Evolutionary conservation across 2,329 filamentous ascomycete genomes (phyloP).

Genomic region (Claviceps cyperi): DNA sequence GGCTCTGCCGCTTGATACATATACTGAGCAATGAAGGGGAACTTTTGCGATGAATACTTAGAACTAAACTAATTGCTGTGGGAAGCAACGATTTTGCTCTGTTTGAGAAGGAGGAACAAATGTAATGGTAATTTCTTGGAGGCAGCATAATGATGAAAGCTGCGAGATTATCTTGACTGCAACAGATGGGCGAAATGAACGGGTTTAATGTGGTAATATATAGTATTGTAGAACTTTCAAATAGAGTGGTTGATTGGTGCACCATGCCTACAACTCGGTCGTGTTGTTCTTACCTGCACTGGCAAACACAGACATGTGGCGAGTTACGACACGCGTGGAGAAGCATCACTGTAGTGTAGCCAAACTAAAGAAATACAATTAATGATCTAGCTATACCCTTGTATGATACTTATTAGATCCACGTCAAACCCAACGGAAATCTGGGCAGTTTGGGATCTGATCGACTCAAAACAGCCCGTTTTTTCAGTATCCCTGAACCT

Average conservation of each 20-base stretch:
- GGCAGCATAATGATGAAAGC: constrained; percentile 17
- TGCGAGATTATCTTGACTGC: constrained; percentile 18
- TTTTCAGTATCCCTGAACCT: neutral
- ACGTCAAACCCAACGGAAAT: neutral
- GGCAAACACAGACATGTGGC: no score
- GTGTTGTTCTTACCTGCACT: no score
- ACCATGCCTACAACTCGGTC: neutral
- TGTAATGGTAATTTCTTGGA: constrained; percentile 20
- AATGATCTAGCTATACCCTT: neutral
- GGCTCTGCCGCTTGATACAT: constrained; percentile 16
- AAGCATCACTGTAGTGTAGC: neutral
- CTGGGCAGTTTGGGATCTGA: neutral
- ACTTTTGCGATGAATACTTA: constrained; percentile 9
- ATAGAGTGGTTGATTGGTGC: neutral
- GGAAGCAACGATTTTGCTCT: constrained; percentile 15
- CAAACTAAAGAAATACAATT: neutral
- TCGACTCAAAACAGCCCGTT: neutral
- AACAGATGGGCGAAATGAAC: constrained; percentile 10
- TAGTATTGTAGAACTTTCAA: constrained; percentile 4
- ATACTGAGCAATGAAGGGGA: constrained; percentile 7
- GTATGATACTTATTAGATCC: neutral
- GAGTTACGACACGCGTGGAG: no score
- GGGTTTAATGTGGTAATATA: constrained; percentile 11
- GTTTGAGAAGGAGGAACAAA: constrained; percentile 11
- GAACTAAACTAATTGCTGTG: constrained; percentile 15